Evolutionary conservation across 805 yeast genomes (phyloP).

Genomic region (Candida namnaoensis): DNA sequence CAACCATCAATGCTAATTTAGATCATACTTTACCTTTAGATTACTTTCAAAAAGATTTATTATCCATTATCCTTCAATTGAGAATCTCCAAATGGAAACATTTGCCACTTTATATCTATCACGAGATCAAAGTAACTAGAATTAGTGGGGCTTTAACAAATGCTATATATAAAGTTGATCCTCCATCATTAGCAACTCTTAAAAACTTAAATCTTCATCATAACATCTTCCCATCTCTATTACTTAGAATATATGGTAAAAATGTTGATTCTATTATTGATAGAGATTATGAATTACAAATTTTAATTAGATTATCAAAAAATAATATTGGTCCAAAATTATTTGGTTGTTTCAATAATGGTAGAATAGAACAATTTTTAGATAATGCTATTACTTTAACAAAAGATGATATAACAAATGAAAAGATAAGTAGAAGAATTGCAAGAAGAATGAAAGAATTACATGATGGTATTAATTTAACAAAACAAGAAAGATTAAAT

Average conservation of each 20-base stretch:
- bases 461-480: conserved; percentile 69
- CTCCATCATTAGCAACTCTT: conserved; percentile 30
- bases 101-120: conserved; percentile 24
- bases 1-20: conserved; percentile 44
- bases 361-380: conserved; percentile 88
- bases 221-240: conserved; percentile 45
- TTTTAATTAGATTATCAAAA: conserved; percentile 63
- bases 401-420: conserved; percentile 63
- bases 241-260: conserved; percentile 82
- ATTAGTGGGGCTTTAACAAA: conserved; percentile 94
- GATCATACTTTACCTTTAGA: conserved; percentile 78
- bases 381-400: conserved; percentile 75
- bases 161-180: conserved; percentile 71
- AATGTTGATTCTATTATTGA: conserved; percentile 83
- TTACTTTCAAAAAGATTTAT: conserved; percentile 75
- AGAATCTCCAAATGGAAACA: conserved; percentile 74
- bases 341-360: conserved; percentile 85
- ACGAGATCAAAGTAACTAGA: conserved; percentile 45
- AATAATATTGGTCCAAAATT: conserved; percentile 83
- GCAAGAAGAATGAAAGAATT: conserved; percentile 96
- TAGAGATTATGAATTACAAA: conserved; percentile 68
- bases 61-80: conserved; percentile 53
- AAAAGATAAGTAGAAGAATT: conserved; percentile 70
- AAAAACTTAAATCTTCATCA: conserved; percentile 24
- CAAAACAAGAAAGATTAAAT: conserved; percentile 39